Conservation (phyloP, 305 asterid species). For the Solanum chacoense region DNA sequence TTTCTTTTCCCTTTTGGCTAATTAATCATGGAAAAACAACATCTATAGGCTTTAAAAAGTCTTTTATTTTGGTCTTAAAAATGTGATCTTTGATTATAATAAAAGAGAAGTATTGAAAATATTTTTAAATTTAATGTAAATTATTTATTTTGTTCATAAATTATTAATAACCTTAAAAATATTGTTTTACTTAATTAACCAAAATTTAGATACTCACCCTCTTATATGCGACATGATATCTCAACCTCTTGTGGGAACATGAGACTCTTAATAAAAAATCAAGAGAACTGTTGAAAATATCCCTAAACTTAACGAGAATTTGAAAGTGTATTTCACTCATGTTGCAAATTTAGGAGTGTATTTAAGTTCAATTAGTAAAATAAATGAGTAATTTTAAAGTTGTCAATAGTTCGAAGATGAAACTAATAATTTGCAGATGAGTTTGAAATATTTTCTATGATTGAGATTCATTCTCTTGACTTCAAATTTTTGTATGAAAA, state of each 20-base stretch:
- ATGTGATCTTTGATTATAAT: not conserved
- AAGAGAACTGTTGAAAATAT: not conserved
- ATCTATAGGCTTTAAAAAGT: not conserved
- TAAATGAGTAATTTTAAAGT: no score
- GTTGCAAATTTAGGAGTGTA: not conserved
- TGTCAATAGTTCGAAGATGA: not conserved
- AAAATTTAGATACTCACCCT: no score
- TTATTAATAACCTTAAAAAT: no score
- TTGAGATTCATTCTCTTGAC: not conserved
- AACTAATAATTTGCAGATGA: not conserved
- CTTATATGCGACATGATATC: not conserved
- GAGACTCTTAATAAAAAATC: not conserved
- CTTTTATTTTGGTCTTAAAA: not conserved
- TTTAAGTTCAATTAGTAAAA: no score
- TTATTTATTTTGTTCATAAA: no score
- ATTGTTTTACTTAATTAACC: no score
- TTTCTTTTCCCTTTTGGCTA: not conserved
- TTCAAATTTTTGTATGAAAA: not conserved
- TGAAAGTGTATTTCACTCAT: not conserved
- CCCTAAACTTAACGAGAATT: accelerated
- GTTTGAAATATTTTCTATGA: no score
- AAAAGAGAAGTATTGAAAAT: not conserved
- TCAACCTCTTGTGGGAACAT: not conserved
- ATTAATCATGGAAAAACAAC: not conserved
- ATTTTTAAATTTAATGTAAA: no score